A percentile compares a stretch with the other conserved stretches of the same genome.
These are phyloP conservation scores for Trichoderma arundinaceum DNA, from an alignment of 2,329 filamentous ascomycete genomes.

Conservation along the genomic window DNA sequence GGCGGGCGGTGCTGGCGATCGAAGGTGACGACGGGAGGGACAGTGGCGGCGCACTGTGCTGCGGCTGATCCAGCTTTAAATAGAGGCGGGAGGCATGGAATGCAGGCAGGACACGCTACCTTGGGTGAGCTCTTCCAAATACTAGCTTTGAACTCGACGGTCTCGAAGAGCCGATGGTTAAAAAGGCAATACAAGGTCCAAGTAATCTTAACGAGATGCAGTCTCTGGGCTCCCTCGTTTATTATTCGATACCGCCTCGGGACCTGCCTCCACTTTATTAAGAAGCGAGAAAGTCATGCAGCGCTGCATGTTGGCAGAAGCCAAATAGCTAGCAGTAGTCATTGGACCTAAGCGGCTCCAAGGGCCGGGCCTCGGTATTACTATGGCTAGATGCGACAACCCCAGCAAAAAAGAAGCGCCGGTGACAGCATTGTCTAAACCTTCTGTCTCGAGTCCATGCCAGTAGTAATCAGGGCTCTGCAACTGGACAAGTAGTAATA, in stretches of 20 bases:
- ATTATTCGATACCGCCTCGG: slow-evolving; percentile 15
- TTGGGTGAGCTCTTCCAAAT: neutral
- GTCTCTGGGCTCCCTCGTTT: slow-evolving; percentile 4
- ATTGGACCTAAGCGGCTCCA: slow-evolving; percentile 14
- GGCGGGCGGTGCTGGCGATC: slow-evolving; percentile 18
- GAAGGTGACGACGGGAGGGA: slow-evolving; percentile 17
- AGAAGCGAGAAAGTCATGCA: slow-evolving; percentile 23
- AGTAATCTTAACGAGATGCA: neutral
- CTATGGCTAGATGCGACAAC: slow-evolving; percentile 18
- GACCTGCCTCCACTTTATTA: slow-evolving; percentile 29
- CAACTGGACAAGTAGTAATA: neutral
- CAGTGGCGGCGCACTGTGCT: slow-evolving; percentile 31
- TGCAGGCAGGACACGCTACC: too few relatives aligned
- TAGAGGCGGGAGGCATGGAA: neutral
- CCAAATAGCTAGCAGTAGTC: slow-evolving; percentile 3
- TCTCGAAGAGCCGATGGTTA: too few relatives aligned
- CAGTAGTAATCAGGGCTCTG: neutral
- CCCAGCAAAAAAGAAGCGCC: neutral
- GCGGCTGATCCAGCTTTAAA: slow-evolving; percentile 25
- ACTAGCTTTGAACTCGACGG: too few relatives aligned
- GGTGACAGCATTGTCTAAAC: neutral
- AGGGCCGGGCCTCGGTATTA: slow-evolving; percentile 25
- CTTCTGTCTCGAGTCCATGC: neutral
- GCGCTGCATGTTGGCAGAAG: slow-evolving; percentile 18
- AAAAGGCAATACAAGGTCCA: neutral